These are phyloP conservation scores for Plasmopara muralis DNA, from an alignment of 352 stramenopile species.

Conservation along the genomic window DNA sequence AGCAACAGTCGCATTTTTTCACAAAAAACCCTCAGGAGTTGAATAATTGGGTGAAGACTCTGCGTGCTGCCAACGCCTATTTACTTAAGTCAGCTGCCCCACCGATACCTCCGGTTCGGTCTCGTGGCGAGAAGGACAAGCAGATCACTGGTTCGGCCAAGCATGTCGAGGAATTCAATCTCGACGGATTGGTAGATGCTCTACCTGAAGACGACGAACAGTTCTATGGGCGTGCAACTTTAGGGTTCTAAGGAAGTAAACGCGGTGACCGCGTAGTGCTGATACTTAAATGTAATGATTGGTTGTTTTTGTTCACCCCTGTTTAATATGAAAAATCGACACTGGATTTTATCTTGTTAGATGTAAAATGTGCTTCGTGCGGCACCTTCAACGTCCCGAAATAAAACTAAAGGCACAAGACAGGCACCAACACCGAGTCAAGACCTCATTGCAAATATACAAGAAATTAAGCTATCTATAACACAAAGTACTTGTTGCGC, in stretches of 20 bases:
- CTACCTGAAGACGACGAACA: slow-evolving; percentile 64
- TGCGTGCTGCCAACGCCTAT: slow-evolving; percentile 61
- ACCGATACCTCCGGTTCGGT: slow-evolving; percentile 22
- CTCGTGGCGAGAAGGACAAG: slow-evolving; percentile 23
- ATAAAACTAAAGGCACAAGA: no score
- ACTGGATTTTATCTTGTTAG: neutral
- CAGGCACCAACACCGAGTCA: neutral
- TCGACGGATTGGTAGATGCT: slow-evolving; percentile 34
- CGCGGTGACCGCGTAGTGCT: slow-evolving; percentile 9
- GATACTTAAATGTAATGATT: slow-evolving; percentile 31
- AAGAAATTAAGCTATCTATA: slow-evolving; percentile 40
- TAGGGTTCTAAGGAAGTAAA: slow-evolving; percentile 54
- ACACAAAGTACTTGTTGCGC: slow-evolving; percentile 79
- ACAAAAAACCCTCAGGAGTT: slow-evolving; percentile 66
- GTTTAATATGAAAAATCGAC: neutral
- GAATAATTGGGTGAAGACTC: slow-evolving; percentile 69
- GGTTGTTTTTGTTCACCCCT: slow-evolving; percentile 17
- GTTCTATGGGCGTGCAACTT: slow-evolving; percentile 76
- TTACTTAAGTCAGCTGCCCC: slow-evolving; percentile 40
- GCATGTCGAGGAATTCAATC: slow-evolving; percentile 30
- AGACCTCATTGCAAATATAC: slow-evolving; percentile 16
- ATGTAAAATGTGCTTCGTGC: neutral
- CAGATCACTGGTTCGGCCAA: slow-evolving; percentile 17
- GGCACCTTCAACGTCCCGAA: no score
- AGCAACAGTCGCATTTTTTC: slow-evolving; percentile 85